Percentiles rank a stretch among this genome's conserved stretches.
phyloP scores from a whole-genome alignment of 2,329 filamentous ascomycete species.

The Colletotrichum godetiae region DNA sequence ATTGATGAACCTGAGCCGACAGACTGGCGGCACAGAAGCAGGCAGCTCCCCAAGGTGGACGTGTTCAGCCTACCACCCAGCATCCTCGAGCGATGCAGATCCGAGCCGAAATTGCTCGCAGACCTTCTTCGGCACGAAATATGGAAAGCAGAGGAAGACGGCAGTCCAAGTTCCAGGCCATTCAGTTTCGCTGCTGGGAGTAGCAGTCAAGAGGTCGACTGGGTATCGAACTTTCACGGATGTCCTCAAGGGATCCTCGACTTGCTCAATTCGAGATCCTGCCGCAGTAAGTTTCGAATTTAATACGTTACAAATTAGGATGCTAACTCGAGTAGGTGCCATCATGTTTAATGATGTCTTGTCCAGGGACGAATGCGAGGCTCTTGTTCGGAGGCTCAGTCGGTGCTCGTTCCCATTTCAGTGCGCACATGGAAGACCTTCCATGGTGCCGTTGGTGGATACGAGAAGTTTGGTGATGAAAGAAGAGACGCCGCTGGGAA shows the following conservation, averaged over 20 bases:
- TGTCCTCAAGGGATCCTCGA: constrained; percentile 84
- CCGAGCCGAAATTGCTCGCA: constrained; percentile 77
- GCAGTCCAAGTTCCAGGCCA: constrained; percentile 21
- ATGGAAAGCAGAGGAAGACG: constrained; percentile 71
- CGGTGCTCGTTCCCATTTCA: constrained; percentile 80
- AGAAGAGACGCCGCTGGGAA: neutral
- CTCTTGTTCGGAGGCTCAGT: constrained; percentile 67
- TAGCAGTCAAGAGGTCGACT: constrained; percentile 48
- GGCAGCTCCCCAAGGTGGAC: constrained; percentile 47
- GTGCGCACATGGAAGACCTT: constrained; percentile 82
- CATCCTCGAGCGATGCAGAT: constrained; percentile 80
- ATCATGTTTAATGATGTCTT: constrained; percentile 88
- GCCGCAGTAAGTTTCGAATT: constrained; percentile 65
- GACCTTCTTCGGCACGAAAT: constrained; percentile 80
- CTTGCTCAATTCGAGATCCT: constrained; percentile 80
- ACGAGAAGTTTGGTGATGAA: constrained; percentile 46
- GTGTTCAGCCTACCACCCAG: constrained; percentile 74
- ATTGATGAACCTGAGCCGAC: constrained; percentile 39
- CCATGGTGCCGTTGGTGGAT: constrained; percentile 72
- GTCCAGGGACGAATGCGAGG: constrained; percentile 65
- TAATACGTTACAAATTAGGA: neutral
- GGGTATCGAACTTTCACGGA: constrained; percentile 72
- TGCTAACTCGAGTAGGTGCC: constrained; percentile 56
- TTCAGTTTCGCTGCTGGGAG: neutral
- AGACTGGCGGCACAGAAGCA: constrained; percentile 18